Conservation (phyloP, 805 yeast genomes). For the Ogataea polymorpha region DNA sequence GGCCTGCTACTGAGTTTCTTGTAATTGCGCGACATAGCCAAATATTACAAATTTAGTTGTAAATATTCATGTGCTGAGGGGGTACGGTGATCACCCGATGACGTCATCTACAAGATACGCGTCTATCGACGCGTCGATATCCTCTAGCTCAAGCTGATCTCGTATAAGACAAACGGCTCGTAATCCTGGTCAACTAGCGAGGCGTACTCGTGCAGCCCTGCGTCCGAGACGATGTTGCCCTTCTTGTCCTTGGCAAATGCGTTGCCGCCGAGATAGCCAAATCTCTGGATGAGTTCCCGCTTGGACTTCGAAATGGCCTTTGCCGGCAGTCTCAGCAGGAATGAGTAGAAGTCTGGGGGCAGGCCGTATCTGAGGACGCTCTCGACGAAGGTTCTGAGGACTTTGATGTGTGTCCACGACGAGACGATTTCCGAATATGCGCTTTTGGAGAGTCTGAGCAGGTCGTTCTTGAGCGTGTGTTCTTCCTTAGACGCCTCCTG, state of each 20-base stretch:
- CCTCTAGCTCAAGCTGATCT: slow-evolving; percentile 39
- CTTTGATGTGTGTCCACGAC: slow-evolving; percentile 88
- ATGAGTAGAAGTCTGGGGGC: slow-evolving; percentile 82
- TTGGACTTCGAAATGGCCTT: slow-evolving; percentile 55
- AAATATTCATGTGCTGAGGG: slow-evolving; percentile 4
- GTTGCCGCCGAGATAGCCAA: slow-evolving; percentile 88
- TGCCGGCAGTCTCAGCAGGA: slow-evolving; percentile 39
- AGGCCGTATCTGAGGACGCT: slow-evolving; percentile 92
- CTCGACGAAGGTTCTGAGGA: slow-evolving; percentile 86
- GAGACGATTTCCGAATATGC: slow-evolving; percentile 86
- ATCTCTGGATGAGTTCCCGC: slow-evolving; percentile 65
- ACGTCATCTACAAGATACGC: slow-evolving; percentile 1
- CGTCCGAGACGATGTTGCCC: slow-evolving; percentile 63
- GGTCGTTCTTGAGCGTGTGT: slow-evolving; percentile 67
- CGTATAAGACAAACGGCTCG: slow-evolving; percentile 91
- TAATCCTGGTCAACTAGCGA: slow-evolving; percentile 91
- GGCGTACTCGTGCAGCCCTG: slow-evolving; percentile 74
- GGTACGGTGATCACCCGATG: neutral
- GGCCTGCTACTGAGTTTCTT: slow-evolving; percentile 11
- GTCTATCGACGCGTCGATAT: slow-evolving; percentile 8
- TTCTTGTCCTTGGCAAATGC: slow-evolving; percentile 69
- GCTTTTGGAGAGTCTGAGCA: slow-evolving; percentile 77
- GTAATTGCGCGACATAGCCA: slow-evolving; percentile 15
- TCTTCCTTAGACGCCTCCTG: slow-evolving; percentile 74
- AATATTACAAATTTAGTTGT: neutral